A percentile compares a stretch with the other conserved stretches of the same genome.
These are phyloP conservation scores for Russula vinacea DNA, from an alignment of 768 basidiomycete species.

Conservation along the genomic window DNA sequence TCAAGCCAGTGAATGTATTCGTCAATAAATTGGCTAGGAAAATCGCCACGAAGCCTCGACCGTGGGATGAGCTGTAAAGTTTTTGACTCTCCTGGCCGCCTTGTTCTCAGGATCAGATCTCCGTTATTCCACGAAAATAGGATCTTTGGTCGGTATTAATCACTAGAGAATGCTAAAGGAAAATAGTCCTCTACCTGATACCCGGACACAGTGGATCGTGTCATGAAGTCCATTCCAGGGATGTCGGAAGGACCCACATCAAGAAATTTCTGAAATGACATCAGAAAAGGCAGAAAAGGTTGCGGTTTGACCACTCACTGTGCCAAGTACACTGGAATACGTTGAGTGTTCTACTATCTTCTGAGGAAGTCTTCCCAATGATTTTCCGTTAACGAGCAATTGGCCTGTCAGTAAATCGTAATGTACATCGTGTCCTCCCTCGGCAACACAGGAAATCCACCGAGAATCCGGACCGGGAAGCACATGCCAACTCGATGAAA, in stretches of 20 bases:
- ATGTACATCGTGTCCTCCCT: constrained; percentile 31
- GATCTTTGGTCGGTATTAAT: not conserved
- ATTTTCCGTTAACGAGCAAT: constrained; percentile 41
- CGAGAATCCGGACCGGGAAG: constrained; percentile 9
- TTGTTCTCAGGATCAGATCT: constrained; percentile 1
- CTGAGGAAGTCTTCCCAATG: constrained; percentile 40
- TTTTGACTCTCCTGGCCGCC: constrained; percentile 4
- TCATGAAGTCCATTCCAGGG: constrained; percentile 18
- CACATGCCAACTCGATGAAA: no score
- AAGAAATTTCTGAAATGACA: constrained; percentile 4
- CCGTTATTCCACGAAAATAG: not conserved
- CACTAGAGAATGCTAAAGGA: not conserved
- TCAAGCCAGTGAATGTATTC: constrained; percentile 40
- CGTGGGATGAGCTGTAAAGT: constrained; percentile 38
- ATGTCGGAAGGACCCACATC: constrained; percentile 15
- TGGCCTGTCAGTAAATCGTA: constrained; percentile 43
- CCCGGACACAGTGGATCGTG: constrained; percentile 6
- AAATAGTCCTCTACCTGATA: constrained; percentile 1
- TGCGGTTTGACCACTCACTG: constrained; percentile 25
- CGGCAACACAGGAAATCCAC: constrained; percentile 1
- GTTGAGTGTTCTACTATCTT: constrained; percentile 36
- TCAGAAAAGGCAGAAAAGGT: not conserved
- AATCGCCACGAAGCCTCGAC: constrained; percentile 33
- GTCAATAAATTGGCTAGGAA: constrained; percentile 36
- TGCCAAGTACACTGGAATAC: constrained; percentile 40